Percentiles rank a stretch among this genome's conserved stretches.
Evolutionary conservation across 306 rosid species (phyloP).

Genomic region (Gastrolobium villosum): DNA sequence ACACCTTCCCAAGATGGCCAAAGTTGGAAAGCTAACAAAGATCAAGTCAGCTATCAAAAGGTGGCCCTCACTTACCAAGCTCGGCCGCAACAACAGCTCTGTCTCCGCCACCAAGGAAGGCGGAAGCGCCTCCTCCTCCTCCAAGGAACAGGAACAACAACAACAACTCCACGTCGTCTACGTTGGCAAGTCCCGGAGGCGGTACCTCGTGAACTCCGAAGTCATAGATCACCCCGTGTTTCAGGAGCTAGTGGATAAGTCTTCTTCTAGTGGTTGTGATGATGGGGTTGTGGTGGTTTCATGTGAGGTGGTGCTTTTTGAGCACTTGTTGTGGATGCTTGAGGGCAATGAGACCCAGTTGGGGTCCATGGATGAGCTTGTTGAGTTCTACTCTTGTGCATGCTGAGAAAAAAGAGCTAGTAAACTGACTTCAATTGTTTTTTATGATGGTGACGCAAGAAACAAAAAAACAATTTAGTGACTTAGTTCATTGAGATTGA

Average conservation of each 20-base stretch:
- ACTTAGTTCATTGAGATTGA: slow-evolving; percentile 31
- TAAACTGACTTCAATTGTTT: slow-evolving; percentile 28
- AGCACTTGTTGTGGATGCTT: slow-evolving; percentile 95
- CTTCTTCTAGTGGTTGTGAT: slow-evolving; percentile 16
- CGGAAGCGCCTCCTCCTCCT: neutral
- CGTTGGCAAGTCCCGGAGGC: slow-evolving; percentile 81
- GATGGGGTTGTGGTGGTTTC: slow-evolving; percentile 62
- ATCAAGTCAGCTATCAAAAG: slow-evolving; percentile 86
- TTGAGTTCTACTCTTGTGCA: slow-evolving; percentile 78
- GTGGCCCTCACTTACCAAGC: slow-evolving; percentile 82
- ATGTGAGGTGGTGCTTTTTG: slow-evolving; percentile 92
- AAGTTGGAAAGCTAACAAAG: slow-evolving; percentile 78
- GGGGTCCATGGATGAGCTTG: slow-evolving; percentile 88
- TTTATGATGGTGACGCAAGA: neutral
- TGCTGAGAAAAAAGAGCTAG: slow-evolving; percentile 42
- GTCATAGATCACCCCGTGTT: slow-evolving; percentile 78
- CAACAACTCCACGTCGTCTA: slow-evolving; percentile 66
- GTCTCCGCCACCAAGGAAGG: slow-evolving; percentile 23
- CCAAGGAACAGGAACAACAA: neutral
- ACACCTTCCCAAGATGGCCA: slow-evolving; percentile 68
- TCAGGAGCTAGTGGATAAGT: slow-evolving; percentile 80
- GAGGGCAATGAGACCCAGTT: slow-evolving; percentile 71
- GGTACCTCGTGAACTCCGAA: slow-evolving; percentile 73
- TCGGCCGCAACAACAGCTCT: slow-evolving; percentile 63
- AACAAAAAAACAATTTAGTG: neutral